Conservation (phyloP, 2,329 filamentous ascomycete genomes). For the Pyricularia sp. region DNA sequence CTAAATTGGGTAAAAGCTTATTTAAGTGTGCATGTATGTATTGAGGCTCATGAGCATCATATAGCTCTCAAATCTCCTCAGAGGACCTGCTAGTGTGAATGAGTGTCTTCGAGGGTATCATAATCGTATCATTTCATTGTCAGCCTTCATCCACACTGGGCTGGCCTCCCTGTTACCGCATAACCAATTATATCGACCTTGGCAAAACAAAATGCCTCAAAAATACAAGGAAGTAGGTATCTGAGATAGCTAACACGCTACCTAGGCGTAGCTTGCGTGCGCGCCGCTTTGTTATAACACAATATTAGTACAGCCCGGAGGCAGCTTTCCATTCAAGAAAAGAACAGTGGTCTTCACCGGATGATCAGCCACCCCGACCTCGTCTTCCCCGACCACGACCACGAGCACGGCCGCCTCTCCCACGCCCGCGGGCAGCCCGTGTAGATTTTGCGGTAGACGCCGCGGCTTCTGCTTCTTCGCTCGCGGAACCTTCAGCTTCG, state of each 20-base stretch:
- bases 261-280: not conserved
- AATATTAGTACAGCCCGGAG: not conserved
- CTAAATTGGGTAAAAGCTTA: not conserved
- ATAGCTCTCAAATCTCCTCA: not conserved
- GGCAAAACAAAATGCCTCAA: no score
- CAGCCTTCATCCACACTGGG: not conserved
- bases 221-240: not conserved
- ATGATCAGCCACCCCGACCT: constrained; percentile 1
- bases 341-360: not conserved
- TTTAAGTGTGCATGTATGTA: not conserved
- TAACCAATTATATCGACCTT: not conserved
- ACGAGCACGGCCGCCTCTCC: constrained; percentile 5
- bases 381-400: constrained; percentile 7
- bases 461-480: constrained; percentile 5
- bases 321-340: not conserved
- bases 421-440: constrained; percentile 5
- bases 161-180: not conserved
- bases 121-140: not conserved
- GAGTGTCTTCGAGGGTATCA: not conserved
- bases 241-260: not conserved
- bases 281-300: not conserved
- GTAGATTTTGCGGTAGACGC: not conserved
- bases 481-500: constrained; percentile 6
- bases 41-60: not conserved
- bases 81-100: not conserved